phyloP scores from a whole-genome alignment of 306 rosid species.

The Luffa acutangula region DNA sequence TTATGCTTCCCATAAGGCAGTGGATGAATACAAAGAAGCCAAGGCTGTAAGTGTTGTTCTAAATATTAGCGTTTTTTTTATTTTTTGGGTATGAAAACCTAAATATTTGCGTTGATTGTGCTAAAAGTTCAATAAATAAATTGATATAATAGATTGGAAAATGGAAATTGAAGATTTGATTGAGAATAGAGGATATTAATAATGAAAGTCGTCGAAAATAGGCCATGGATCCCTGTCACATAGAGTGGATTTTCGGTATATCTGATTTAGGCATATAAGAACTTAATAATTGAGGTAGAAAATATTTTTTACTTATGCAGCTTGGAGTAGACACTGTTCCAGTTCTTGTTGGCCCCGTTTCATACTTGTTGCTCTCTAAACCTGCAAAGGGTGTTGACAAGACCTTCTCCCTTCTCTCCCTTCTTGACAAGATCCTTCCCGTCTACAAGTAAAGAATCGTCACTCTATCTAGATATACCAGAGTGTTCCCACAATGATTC shows the following conservation, averaged over 20 bases:
- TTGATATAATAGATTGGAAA: too few species aligned
- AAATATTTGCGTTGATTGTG: too few species aligned
- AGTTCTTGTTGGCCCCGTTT: constrained; percentile 72
- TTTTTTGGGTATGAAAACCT: too few species aligned
- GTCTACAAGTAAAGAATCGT: constrained; percentile 42
- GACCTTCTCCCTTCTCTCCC: constrained; percentile 45
- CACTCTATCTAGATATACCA: background rate
- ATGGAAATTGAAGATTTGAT: too few species aligned
- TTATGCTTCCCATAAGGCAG: constrained; percentile 78
- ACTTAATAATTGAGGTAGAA: too few species aligned
- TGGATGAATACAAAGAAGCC: constrained; percentile 71
- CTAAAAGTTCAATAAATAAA: too few species aligned
- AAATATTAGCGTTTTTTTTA: too few species aligned
- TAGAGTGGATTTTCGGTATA: too few species aligned
- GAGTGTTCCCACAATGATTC: background rate
- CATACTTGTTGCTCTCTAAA: constrained; percentile 70
- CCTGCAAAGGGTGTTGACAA: constrained; percentile 65
- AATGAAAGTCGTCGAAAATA: too few species aligned
- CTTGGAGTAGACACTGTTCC: constrained; percentile 63
- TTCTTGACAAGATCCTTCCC: constrained; percentile 54
- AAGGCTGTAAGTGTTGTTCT: constrained; percentile 43
- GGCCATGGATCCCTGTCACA: too few species aligned
- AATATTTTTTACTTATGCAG: constrained; percentile 19
- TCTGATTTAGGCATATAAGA: too few species aligned
- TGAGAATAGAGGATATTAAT: too few species aligned